Conservation (phyloP, 441 rosid genomes). For the Aleurites moluccanus region DNA sequence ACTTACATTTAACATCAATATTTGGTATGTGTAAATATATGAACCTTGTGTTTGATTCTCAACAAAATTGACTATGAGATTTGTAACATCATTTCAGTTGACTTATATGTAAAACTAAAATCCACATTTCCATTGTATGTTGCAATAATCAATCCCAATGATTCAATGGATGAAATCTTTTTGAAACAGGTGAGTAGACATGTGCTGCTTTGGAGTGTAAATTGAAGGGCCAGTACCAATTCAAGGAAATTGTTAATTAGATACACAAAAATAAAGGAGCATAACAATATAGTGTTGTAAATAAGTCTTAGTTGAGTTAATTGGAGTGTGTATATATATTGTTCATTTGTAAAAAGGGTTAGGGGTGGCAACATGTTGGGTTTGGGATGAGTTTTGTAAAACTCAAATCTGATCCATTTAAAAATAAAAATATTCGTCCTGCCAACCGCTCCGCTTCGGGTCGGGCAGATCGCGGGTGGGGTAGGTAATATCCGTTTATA, state of each 20-base stretch:
- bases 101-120: neutral
- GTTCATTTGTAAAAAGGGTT: neutral
- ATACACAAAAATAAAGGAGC: neutral
- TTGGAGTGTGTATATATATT: neutral
- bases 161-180: slow-evolving; percentile 14
- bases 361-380: too few relatives aligned
- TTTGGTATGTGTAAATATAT: slow-evolving; percentile 31
- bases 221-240: neutral
- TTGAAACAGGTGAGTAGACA: slow-evolving; percentile 10
- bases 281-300: neutral
- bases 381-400: too few relatives aligned
- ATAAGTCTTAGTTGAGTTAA: slow-evolving; percentile 6
- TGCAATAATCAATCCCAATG: slow-evolving; percentile 1
- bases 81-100: neutral
- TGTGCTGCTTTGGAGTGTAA: slow-evolving; percentile 4
- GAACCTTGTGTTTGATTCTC: slow-evolving; percentile 6
- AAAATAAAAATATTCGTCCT: too few relatives aligned
- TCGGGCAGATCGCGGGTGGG: too few relatives aligned
- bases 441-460: too few relatives aligned
- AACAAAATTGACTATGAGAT: slow-evolving; percentile 1
- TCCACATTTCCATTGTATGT: neutral
- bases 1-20: slow-evolving; percentile 13
- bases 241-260: neutral
- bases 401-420: too few relatives aligned
- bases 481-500: too few relatives aligned